phyloP scores from a whole-genome alignment of 768 basidiomycete species.

The Lactarius pseudohatsudake region DNA sequence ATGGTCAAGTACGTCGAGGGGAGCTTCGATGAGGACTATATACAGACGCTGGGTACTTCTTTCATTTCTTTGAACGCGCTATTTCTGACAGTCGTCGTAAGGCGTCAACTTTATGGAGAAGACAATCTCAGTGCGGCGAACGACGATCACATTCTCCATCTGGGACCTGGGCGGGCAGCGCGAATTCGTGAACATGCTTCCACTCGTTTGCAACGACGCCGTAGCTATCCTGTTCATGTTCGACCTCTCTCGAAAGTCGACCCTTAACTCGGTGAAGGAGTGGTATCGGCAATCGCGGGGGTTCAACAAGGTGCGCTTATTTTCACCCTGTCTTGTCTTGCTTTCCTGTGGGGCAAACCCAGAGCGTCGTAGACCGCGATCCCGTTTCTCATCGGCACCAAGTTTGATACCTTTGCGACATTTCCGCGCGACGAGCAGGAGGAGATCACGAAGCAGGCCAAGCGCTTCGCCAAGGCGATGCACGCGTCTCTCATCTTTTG shows the following conservation, averaged over 20 bases:
- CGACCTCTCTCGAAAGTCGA: constrained; percentile 95
- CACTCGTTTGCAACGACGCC: constrained; percentile 98
- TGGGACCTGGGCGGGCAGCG: constrained; percentile 98
- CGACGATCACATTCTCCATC: constrained; percentile 99
- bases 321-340: neutral
- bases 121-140: constrained; percentile 96
- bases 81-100: constrained; percentile 18
- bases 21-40: constrained; percentile 98
- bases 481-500: constrained; percentile 99
- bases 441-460: constrained; percentile 99
- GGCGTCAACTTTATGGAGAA: constrained; percentile 99
- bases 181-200: constrained; percentile 99
- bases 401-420: constrained; percentile 95
- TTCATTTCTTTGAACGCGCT: constrained; percentile 17
- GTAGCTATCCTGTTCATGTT: constrained; percentile 99
- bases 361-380: constrained; percentile 78
- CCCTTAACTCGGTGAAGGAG: constrained; percentile 97
- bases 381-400: constrained; percentile 97
- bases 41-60: constrained; percentile 90
- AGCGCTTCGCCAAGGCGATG: constrained; percentile 98
- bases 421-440: constrained; percentile 98
- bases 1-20: constrained; percentile 99
- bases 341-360: constrained; percentile 5
- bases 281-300: constrained; percentile 99
- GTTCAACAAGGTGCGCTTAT: constrained; percentile 86